Conservation (phyloP, 2,329 filamentous ascomycete species). For the Penicillium sp. region DNA sequence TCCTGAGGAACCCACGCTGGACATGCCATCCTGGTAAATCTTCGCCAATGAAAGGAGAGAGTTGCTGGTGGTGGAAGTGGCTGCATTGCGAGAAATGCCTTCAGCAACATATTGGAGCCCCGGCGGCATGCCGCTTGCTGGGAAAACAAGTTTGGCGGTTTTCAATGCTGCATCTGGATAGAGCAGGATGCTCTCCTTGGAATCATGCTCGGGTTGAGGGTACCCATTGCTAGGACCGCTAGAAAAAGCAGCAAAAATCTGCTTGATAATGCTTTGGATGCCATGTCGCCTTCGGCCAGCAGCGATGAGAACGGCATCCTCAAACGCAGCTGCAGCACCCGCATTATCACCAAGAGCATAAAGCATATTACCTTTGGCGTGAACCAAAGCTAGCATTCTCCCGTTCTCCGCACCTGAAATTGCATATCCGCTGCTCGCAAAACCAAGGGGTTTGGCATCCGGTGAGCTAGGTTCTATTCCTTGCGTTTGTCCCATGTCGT, state of each 20-base stretch:
- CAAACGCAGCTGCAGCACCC: constrained; percentile 77
- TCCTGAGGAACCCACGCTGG: constrained; percentile 53
- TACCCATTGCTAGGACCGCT: constrained; percentile 37
- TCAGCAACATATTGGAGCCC: constrained; percentile 66
- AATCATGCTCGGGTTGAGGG: constrained; percentile 28
- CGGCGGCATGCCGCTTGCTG: constrained; percentile 64
- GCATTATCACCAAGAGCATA: constrained; percentile 78
- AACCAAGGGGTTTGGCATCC: constrained; percentile 42
- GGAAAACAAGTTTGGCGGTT: constrained; percentile 75
- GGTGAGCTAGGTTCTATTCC: constrained; percentile 22
- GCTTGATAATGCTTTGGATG: constrained; percentile 68
- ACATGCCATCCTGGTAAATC: constrained; percentile 94
- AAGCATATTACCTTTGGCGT: constrained; percentile 97
- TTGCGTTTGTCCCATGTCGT: constrained; percentile 28
- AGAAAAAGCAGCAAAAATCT: constrained; percentile 63
- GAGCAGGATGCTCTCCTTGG: constrained; percentile 61
- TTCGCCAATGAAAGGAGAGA: constrained; percentile 89
- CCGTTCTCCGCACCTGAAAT: constrained; percentile 83
- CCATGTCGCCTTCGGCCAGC: constrained; percentile 61
- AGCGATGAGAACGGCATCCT: constrained; percentile 86
- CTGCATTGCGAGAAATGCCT: constrained; percentile 64
- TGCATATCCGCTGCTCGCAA: constrained; percentile 72
- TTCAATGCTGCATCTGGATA: constrained; percentile 73
- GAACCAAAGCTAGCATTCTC: constrained; percentile 81
- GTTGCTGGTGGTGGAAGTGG: constrained; percentile 88